A percentile compares a stretch with the other conserved stretches of the same genome.
phyloP scores from a whole-genome alignment of 2,329 filamentous ascomycete species.

The Aotearoamyces nothofagi region DNA sequence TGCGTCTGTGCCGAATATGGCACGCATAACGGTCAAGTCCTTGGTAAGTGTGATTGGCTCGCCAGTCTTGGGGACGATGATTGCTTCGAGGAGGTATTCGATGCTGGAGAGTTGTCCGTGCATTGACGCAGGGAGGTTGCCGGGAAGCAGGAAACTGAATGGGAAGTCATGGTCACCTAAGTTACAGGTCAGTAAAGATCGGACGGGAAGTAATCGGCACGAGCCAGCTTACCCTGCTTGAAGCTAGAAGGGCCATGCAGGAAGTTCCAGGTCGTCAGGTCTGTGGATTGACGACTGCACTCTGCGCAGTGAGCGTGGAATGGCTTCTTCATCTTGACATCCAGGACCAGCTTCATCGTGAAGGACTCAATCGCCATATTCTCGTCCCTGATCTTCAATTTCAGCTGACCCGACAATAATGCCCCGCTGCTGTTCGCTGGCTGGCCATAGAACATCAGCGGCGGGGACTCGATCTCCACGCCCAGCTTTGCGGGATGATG shows the following conservation, averaged over 20 bases:
- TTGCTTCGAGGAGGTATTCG: constrained; percentile 63
- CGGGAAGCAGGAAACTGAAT: constrained; percentile 75
- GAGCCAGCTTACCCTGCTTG: constrained; percentile 29
- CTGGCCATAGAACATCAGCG: constrained; percentile 68
- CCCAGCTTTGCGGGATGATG: constrained; percentile 10
- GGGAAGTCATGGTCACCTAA: constrained; percentile 62
- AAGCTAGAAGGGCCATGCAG: constrained; percentile 39
- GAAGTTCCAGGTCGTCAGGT: constrained; percentile 70
- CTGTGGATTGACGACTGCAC: constrained; percentile 56
- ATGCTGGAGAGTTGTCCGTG: constrained; percentile 59
- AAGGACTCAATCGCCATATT: constrained; percentile 55
- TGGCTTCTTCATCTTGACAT: constrained; percentile 65
- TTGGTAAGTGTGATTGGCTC: constrained; percentile 50
- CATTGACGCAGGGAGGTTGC: constrained; percentile 72
- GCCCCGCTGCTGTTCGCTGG: constrained; percentile 67
- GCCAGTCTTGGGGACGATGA: constrained; percentile 43
- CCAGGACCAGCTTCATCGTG: constrained; percentile 54
- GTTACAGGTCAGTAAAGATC: no score
- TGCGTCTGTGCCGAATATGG: constrained; percentile 55
- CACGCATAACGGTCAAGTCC: constrained; percentile 62
- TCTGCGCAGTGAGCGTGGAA: constrained; percentile 65
- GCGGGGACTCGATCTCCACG: constrained; percentile 67
- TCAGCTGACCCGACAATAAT: constrained; percentile 70
- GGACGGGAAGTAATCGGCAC: neutral
- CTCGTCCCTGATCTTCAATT: constrained; percentile 55